Evolutionary conservation across 768 basidiomycete genomes (phyloP).

Genomic region (Suillus clintonianus): DNA sequence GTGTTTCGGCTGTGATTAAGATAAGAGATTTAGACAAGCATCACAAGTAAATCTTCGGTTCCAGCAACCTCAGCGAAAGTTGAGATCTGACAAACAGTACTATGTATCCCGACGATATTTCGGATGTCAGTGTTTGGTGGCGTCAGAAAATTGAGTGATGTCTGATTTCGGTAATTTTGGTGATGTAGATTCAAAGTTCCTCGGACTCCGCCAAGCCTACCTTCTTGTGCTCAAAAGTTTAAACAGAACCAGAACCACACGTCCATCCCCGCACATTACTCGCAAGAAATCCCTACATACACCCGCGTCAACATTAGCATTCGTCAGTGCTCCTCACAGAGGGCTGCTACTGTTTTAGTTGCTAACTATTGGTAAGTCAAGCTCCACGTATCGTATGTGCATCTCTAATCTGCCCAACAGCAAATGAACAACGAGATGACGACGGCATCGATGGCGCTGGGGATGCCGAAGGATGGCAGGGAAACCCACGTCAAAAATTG

Average conservation of each 20-base stretch:
- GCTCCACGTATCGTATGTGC: neutral
- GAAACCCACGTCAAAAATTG: slow-evolving; percentile 74
- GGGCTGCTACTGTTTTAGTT: slow-evolving; percentile 81
- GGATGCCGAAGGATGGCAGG: slow-evolving; percentile 56
- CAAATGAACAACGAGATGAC: slow-evolving; percentile 51
- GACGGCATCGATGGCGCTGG: slow-evolving; percentile 46
- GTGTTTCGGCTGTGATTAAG: too few species aligned
- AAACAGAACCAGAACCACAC: slow-evolving; percentile 51
- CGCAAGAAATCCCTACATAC: slow-evolving; percentile 78
- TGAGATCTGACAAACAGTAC: too few species aligned
- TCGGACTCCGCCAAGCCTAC: too few species aligned
- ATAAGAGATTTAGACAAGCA: too few species aligned
- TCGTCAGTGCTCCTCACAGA: slow-evolving; percentile 69
- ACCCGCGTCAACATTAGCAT: slow-evolving; percentile 72
- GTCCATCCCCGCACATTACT: slow-evolving; percentile 59
- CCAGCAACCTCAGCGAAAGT: too few species aligned
- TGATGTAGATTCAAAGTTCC: too few species aligned
- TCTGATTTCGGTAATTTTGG: too few species aligned
- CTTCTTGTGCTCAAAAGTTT: too few species aligned
- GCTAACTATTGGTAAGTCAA: slow-evolving; percentile 62
- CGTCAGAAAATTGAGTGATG: too few species aligned
- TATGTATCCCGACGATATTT: too few species aligned
- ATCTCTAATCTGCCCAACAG: slow-evolving; percentile 41
- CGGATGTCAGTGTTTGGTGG: too few species aligned
- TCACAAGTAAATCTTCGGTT: too few species aligned